Conservation (phyloP, 306 rosid species). For the Malus asiatica region DNA sequence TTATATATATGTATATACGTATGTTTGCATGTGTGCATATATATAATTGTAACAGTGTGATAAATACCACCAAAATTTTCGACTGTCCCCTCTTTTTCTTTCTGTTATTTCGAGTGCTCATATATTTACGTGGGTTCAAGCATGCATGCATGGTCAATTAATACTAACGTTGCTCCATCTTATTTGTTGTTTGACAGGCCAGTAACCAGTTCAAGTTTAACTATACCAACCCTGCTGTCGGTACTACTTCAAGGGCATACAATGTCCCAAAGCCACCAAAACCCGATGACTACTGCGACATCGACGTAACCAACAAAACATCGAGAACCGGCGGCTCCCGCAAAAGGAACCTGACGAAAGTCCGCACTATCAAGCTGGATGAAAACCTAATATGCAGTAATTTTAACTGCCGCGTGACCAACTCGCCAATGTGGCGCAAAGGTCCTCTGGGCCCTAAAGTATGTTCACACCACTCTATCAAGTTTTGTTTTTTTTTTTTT, state of each 20-base stretch:
- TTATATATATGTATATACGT: too few species aligned
- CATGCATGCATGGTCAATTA: too few species aligned
- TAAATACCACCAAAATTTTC: too few species aligned
- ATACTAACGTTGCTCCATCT: too few species aligned
- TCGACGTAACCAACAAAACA: neutral
- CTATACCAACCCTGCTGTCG: too few species aligned
- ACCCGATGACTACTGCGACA: neutral
- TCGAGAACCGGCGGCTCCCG: neutral
- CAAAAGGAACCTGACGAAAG: neutral
- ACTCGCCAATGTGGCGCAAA: slow-evolving; percentile 36
- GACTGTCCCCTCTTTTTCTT: too few species aligned
- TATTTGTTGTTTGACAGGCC: neutral
- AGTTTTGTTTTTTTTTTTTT: too few species aligned
- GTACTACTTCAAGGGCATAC: neutral
- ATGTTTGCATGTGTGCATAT: too few species aligned
- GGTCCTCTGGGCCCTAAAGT: slow-evolving; percentile 32
- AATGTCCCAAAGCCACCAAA: neutral
- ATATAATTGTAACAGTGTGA: too few species aligned
- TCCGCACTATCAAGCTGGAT: neutral
- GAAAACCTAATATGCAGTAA: slow-evolving; percentile 12
- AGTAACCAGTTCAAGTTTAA: too few species aligned
- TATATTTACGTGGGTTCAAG: too few species aligned
- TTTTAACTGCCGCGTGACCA: neutral
- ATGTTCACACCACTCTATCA: neutral
- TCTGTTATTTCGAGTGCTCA: too few species aligned